Base-by-base conservation (phyloP, 148 eudicot species). In the Limonium bicolor region DNA sequence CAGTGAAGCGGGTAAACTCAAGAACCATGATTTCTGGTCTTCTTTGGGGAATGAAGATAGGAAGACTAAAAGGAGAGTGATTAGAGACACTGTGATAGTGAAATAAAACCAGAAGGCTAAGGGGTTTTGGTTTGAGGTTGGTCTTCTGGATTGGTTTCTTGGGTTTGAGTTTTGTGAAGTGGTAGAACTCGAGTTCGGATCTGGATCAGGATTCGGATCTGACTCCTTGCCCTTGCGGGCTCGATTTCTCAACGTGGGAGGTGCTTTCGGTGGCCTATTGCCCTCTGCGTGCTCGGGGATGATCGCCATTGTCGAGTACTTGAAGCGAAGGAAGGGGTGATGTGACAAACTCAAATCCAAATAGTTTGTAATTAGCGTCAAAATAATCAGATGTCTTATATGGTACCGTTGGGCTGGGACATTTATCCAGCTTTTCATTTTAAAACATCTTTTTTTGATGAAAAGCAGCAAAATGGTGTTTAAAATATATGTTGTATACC, bases 91-190 rank as follows among this genome's bases (percentile, higher is more conserved):
- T 11, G 51, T 21, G 27, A 80, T 15, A 4, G 84, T 80, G 54
- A 83, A 77, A 66, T 74, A 73, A 66, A 88, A 74, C 92, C 94
- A 83, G 69, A 88, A 83, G 8, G 52, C 64, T 58, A 74, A 83
- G 8, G 77, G 97, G 67, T 71, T 87, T 18, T 55, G 54, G 20
- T 50, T 41, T 46, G 53, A 17, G 10, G 24, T 51, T 33, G 20
- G 9, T 5, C n/a, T 71, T 87, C 18, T 52, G 59, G 23, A 48
- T 42, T 47, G 54, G 20, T 15, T 21, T 49, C 30, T 20, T 27
- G 58, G 19, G n/a, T 38, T 23, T 55, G 4, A 1, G 57, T 40
- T 18, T 17, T 41, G 22, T 30, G 59, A 14, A 27, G 54, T 28
- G 30, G 69, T 56, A 37, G 55, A 42, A 41, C 33, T 34, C 7